Conservation (phyloP, 495 filamentous ascomycete genomes). For the Lasiosphaeriaceae sp. region DNA sequence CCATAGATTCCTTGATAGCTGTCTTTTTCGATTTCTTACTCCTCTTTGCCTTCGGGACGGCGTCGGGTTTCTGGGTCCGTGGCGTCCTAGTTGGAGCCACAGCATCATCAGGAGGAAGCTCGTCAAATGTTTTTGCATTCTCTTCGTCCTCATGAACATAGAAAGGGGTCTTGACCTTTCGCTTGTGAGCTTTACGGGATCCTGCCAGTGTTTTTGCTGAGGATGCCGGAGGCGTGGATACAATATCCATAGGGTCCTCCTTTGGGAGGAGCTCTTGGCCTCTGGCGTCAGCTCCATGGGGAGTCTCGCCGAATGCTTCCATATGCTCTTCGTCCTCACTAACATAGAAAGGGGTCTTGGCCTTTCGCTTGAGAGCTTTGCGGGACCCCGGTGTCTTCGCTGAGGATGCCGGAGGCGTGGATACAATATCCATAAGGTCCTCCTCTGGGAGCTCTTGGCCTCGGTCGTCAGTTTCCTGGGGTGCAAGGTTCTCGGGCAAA, state of each 20-base stretch:
- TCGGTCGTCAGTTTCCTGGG: too few species aligned
- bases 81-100: neutral
- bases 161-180: constrained; percentile 14
- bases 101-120: constrained; percentile 9
- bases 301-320: constrained; percentile 5
- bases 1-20: neutral
- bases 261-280: too few species aligned
- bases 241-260: too few species aligned
- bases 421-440: too few species aligned
- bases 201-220: constrained; percentile 1
- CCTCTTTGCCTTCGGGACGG: neutral
- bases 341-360: constrained; percentile 13
- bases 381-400: neutral
- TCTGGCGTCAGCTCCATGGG: too few species aligned
- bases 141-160: constrained; percentile 9
- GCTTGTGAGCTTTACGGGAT: neutral
- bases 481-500: too few species aligned
- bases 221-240: neutral
- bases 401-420: neutral
- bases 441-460: too few species aligned
- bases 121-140: constrained; percentile 6
- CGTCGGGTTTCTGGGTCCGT: neutral
- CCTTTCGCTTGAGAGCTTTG: constrained; percentile 5
- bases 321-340: constrained; percentile 8
- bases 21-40: constrained; percentile 2